Conservation (phyloP, 2,329 filamentous ascomycete species). For the Monilinia fructigena region DNA sequence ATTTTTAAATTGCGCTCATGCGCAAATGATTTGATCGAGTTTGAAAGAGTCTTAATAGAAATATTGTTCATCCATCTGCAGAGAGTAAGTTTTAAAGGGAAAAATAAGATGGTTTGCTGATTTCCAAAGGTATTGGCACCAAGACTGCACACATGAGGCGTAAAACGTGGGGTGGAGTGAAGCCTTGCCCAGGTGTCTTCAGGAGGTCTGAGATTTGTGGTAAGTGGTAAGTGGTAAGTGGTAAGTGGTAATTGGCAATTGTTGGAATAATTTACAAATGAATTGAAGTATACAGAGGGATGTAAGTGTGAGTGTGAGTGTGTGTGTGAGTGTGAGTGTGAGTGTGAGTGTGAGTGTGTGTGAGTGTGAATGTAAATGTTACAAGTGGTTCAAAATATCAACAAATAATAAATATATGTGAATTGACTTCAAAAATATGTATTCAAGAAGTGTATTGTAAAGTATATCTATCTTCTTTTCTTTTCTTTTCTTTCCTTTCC, state of each 20-base stretch:
- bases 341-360: neutral
- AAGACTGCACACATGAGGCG: constrained; percentile 21
- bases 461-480: neutral
- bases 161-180: constrained; percentile 20
- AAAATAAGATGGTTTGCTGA: constrained; percentile 12
- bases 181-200: constrained; percentile 14
- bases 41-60: neutral
- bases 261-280: neutral
- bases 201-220: constrained; percentile 16
- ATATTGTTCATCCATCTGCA: constrained; percentile 21
- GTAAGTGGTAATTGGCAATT: neutral
- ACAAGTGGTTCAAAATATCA: neutral
- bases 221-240: neutral
- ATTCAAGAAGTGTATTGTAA: too few species aligned
- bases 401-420: neutral
- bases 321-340: neutral
- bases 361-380: neutral
- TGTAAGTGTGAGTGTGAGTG: neutral
- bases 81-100: neutral
- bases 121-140: constrained; percentile 11
- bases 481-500: neutral
- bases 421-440: neutral
- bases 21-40: constrained; percentile 17
- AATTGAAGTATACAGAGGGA: too few species aligned
- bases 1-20: constrained; percentile 18